These are phyloP conservation scores for Xanthoconium purpureum DNA, from an alignment of 768 basidiomycete species.

Conservation along the genomic window DNA sequence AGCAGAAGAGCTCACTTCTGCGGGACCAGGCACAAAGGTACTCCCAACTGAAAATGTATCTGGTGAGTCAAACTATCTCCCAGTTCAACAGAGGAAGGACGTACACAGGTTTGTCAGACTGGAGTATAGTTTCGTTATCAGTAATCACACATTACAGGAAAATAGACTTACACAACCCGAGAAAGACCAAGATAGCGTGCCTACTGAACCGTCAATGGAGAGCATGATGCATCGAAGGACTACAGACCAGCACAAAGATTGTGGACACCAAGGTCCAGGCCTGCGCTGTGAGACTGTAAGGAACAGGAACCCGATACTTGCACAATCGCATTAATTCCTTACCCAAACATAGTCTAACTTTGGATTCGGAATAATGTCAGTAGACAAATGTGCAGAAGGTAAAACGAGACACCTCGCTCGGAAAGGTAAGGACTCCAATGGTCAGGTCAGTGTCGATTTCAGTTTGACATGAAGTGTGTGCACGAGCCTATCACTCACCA, in stretches of 20 bases:
- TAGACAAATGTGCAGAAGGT: no score
- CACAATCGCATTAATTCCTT: neutral
- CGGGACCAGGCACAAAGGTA: neutral
- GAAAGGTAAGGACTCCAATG: conserved; percentile 1
- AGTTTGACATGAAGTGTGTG: no score
- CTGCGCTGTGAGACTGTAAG: neutral
- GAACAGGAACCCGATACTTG: neutral
- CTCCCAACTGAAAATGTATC: neutral
- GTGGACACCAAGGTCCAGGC: conserved; percentile 12
- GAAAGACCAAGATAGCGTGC: conserved; percentile 5
- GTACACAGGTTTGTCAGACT: conserved; percentile 1
- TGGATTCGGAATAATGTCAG: neutral
- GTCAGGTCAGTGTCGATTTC: no score
- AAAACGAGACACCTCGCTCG: neutral
- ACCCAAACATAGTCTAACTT: conserved; percentile 18
- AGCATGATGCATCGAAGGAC: neutral
- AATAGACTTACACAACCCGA: conserved; percentile 1
- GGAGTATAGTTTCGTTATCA: neutral
- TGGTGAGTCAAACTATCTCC: neutral
- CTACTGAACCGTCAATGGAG: neutral
- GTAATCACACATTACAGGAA: neutral
- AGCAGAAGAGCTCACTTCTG: neutral
- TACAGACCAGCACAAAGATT: conserved; percentile 6
- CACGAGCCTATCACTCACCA: no score
- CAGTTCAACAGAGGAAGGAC: neutral